Conservation (phyloP, 176 grass and related monocot species). For the Oryza coarctata region DNA sequence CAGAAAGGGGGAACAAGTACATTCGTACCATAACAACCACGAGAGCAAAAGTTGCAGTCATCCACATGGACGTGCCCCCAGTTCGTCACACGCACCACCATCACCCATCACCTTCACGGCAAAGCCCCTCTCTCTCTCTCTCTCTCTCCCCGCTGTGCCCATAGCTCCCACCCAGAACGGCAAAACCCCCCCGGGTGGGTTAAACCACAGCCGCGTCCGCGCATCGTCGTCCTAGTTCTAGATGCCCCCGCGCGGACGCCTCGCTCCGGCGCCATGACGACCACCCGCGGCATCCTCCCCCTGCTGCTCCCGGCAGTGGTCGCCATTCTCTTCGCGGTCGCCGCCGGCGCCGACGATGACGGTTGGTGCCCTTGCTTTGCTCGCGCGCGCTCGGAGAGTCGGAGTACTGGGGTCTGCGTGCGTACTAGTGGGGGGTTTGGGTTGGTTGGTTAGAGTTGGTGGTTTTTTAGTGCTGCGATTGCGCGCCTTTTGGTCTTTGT, state of each 20-base stretch:
- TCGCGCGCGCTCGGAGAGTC: not conserved
- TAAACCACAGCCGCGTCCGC: not conserved
- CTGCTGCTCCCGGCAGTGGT: conserved; percentile 6
- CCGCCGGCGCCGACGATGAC: conserved; percentile 32
- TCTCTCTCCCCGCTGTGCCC: too few relatives aligned
- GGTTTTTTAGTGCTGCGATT: conserved; percentile 27
- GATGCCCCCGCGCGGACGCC: too few relatives aligned
- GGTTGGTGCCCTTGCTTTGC: conserved; percentile 11
- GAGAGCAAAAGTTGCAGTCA: conserved; percentile 19
- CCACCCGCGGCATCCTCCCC: not conserved
- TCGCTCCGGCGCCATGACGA: not conserved
- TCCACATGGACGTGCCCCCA: conserved; percentile 38
- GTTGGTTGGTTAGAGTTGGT: not conserved
- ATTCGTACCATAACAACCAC: not conserved
- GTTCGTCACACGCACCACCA: not conserved
- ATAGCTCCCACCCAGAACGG: not conserved
- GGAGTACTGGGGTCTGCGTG: too few relatives aligned
- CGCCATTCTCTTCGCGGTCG: conserved; percentile 25
- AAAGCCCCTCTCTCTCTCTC: not conserved
- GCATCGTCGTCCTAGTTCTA: too few relatives aligned
- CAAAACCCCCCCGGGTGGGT: not conserved
- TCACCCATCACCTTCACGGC: not conserved
- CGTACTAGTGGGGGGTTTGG: not conserved
- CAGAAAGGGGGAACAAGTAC: not conserved
- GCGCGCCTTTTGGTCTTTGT: conserved; percentile 41